Base-by-base conservation (phyloP, 106 monocot genomes). In the Acorus gramineus region DNA sequence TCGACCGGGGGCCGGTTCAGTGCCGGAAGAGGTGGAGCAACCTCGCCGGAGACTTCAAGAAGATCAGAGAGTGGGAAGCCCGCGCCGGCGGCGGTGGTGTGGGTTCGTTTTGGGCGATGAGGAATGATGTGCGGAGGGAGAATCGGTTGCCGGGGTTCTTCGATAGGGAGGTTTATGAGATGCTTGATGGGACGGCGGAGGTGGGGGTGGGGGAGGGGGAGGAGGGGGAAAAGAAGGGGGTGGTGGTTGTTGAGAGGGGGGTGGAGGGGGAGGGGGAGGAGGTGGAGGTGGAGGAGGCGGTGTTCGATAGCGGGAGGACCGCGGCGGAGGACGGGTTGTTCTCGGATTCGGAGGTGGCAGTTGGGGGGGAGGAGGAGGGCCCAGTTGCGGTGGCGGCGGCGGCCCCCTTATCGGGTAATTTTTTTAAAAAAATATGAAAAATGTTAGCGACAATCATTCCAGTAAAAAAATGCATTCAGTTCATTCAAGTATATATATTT, bases 261-360 rank as follows among this genome's bases (percentile, higher is more conserved):
- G 65, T 44, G 52, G 53, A 53, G 65, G 61, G 47, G 61, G 61
- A 61, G 61, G 61, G 47, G 61, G 61, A 6, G 61, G 11, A 42
- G 13, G 28, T 59, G 28, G 59, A 59, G 7, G 44, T 14, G 42
- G 59, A 11, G 42, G 42, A 43, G 4, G 12, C 56, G 56, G 56
- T 11, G 56, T 4, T 11, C 4, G 56, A 56, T 8, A 11, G 12
- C 12, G 56, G 56, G 56, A 7, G 28, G 59, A 43, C 44, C 42
- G 28, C 59, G 43, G 59, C 28, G 4, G 28, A 7, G 42, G 59
- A 59, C 6, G 6, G 44, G 2, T 9, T n/a, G 7, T 11, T n/a
- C 10, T 5, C 5, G 9, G 52, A 9, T 7, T 13, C 14, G 3
- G 58, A 14, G 42, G 58, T 28, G 42, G 58, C 5, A 0, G 28